Evolutionary conservation across 2,329 filamentous ascomycete species (phyloP).

Genomic region (Botrytis sinoallii): DNA sequence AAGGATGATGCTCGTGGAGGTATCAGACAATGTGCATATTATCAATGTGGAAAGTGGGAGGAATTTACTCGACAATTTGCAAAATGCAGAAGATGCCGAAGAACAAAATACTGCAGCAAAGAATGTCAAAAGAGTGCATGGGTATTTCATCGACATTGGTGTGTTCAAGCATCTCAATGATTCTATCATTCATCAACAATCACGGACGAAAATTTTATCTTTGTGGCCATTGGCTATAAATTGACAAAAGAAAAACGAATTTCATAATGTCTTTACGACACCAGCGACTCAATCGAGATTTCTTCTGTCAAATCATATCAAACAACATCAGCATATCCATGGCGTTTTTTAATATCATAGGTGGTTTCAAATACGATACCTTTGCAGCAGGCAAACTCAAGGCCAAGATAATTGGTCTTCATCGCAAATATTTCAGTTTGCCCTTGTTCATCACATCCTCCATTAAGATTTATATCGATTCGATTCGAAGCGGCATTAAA

Average conservation of each 20-base stretch:
- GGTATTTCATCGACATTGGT: conserved; percentile 98
- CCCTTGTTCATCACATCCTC: conserved; percentile 4
- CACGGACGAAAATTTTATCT: neutral
- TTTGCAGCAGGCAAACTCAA: conserved; percentile 17
- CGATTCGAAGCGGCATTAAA: conserved; percentile 4
- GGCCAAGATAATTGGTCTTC: conserved; percentile 3
- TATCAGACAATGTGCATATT: conserved; percentile 96
- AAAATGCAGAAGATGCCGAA: conserved; percentile 91
- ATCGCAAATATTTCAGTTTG: conserved; percentile 1
- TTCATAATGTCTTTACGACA: conserved; percentile 20
- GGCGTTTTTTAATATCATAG: conserved; percentile 19
- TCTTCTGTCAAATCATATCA: conserved; percentile 15
- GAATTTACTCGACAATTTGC: conserved; percentile 95
- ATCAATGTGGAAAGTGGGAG: conserved; percentile 98
- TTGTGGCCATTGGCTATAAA: neutral
- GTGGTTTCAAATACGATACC: conserved; percentile 15
- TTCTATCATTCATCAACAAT: neutral
- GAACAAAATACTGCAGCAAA: conserved; percentile 99
- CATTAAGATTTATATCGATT: conserved; percentile 5
- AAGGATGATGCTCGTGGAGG: conserved; percentile 95
- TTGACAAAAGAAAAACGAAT: neutral
- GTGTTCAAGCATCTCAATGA: conserved; percentile 61
- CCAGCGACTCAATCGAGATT: conserved; percentile 14
- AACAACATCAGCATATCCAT: conserved; percentile 17
- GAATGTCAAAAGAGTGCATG: conserved; percentile 99